Base-by-base conservation (phyloP, 2,329 filamentous ascomycete genomes). In the Hypoxylon sp. region DNA sequence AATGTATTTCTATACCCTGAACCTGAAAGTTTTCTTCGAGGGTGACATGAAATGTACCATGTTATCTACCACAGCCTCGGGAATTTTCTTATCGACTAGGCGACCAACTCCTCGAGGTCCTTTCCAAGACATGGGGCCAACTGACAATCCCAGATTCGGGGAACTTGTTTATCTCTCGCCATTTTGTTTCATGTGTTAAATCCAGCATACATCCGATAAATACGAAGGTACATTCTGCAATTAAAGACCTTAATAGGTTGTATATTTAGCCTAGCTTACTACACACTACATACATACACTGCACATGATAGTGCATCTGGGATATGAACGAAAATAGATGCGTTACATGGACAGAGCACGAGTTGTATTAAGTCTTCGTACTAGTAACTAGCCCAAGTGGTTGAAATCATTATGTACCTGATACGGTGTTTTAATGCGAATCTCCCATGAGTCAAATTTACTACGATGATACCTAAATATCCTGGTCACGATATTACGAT, bases 11-110 rank as follows among this genome's bases (percentile, higher is more conserved):
- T 12, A 7, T 16, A 32, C 14, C 23, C 21, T 34, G 37, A 41
- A 41, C 16, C 16, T 19, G 37, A 21, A 27, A 27, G 41, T 48
- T 34, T 14, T 29, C n/a, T n/a, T n/a, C n/a, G n/a, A n/a, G n/a
- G n/a, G n/a, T n/a, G n/a, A n/a, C n/a, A 60, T 51, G 43, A 39
- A 50, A 41, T 52, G 56, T 21, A 65, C 39, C 19, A 39, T 60
- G 6, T 39, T 55, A 25, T 25, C 50, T 55, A 46, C n/a, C 27
- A 46, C 46, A 25, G 9, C 23, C 5, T 47, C 21, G 43, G 16
- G 37, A 34, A 27, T 16, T 45, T 45, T 14, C 39, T 12, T 52
- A 39, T 52, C 39, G 27, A 30, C 37, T 54, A 32, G 25, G 37
- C 7, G 16, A 54, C 25, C n/a, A 39, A 27, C 19, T 16, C 12